These are phyloP conservation scores for Scalesia atractyloides DNA, from an alignment of 129 eudicot species.

Conservation along the genomic window DNA sequence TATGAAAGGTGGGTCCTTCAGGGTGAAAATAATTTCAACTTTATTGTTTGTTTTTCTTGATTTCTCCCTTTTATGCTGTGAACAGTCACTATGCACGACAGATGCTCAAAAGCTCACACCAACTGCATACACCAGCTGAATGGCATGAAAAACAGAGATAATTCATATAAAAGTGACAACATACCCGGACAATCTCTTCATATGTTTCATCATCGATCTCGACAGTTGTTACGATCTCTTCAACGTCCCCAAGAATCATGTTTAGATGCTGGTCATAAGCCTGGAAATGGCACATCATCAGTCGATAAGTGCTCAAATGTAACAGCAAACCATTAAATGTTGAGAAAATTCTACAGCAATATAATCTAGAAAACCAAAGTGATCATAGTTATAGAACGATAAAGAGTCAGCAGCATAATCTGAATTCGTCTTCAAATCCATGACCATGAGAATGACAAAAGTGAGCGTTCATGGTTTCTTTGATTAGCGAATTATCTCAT, in stretches of 20 bases:
- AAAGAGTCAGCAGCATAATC: no score
- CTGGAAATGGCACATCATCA: conserved; percentile 32
- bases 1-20: no score
- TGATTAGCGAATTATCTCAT: no score
- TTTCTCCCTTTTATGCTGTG: background rate
- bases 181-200: conserved; percentile 97
- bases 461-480: no score
- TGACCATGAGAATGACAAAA: no score
- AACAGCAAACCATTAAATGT: background rate
- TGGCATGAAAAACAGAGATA: no score
- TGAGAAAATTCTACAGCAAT: background rate
- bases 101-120: no score
- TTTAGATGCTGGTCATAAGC: conserved; percentile 98
- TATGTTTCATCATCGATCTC: conserved; percentile 99
- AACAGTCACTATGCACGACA: background rate
- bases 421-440: no score
- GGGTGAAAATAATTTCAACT: background rate
- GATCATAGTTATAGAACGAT: no score
- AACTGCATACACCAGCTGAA: no score
- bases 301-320: background rate
- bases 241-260: conserved; percentile 99
- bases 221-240: conserved; percentile 89
- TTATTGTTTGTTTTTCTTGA: background rate
- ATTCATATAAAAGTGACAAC: conserved; percentile 1
- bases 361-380: background rate